Percentiles rank a stretch among this genome's conserved stretches.
Evolutionary conservation across 2,329 filamentous ascomycete genomes (phyloP).

Genomic region (Bipolaris zeicola): DNA sequence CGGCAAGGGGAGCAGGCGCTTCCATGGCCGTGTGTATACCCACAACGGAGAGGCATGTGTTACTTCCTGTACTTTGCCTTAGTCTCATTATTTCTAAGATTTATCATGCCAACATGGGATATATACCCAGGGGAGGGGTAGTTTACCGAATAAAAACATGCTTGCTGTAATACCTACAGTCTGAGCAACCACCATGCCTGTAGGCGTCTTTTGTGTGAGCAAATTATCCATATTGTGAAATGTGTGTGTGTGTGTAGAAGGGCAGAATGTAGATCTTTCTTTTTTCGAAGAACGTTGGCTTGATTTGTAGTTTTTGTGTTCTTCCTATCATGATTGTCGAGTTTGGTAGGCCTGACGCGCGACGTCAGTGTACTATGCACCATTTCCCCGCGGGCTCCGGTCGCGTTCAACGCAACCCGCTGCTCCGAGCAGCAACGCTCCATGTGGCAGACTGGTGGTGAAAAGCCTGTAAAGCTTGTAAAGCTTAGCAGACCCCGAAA

Average conservation of each 20-base stretch:
- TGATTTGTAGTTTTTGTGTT: neutral
- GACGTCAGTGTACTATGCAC: slow-evolving; percentile 1
- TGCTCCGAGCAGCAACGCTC: neutral
- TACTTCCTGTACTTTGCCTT: slow-evolving; percentile 2
- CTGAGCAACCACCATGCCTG: slow-evolving; percentile 55
- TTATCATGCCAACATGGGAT: neutral
- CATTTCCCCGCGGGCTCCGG: slow-evolving; percentile 7
- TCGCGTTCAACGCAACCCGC: neutral
- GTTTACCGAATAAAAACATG: slow-evolving; percentile 52
- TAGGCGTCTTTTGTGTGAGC: slow-evolving; percentile 31
- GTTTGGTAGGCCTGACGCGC: slow-evolving; percentile 1
- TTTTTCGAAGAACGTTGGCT: no score
- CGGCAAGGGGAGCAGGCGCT: slow-evolving; percentile 61
- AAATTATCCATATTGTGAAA: slow-evolving; percentile 27
- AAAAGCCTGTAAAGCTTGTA: no score
- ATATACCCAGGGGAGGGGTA: neutral
- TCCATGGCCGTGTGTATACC: slow-evolving; percentile 61
- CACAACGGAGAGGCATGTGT: slow-evolving; percentile 47
- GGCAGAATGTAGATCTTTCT: neutral
- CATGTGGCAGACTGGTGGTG: neutral
- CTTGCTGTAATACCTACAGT: slow-evolving; percentile 59
- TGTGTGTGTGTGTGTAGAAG: neutral
- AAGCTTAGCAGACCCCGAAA: neutral
- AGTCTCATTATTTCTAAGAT: neutral
- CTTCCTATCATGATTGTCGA: neutral